phyloP scores from a whole-genome alignment of 2,329 filamentous ascomycete species.

The Pseudogymnoascus sp. region DNA sequence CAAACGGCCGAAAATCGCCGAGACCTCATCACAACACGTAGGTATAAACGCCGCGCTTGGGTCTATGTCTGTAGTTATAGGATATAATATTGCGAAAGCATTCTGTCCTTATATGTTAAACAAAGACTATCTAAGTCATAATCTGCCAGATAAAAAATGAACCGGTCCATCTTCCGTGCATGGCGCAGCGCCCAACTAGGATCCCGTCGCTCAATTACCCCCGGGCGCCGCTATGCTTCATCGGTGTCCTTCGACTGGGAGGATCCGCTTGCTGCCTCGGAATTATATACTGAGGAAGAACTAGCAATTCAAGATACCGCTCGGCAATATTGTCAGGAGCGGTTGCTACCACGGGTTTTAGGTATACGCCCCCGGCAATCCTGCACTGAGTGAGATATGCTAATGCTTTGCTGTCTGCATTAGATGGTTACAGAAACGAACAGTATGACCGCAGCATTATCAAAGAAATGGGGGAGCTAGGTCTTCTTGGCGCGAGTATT shows the following conservation, averaged over 20 bases:
- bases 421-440: slow-evolving; percentile 82
- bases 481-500: slow-evolving; percentile 79
- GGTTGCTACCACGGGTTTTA: slow-evolving; percentile 74
- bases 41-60: neutral
- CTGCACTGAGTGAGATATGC: neutral
- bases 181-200: neutral
- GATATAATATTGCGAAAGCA: neutral
- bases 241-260: slow-evolving; percentile 70
- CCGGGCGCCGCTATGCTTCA: slow-evolving; percentile 18
- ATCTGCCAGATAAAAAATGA: neutral
- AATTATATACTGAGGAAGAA: slow-evolving; percentile 82
- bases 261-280: slow-evolving; percentile 73
- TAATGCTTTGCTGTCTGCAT: neutral
- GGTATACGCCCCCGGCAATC: slow-evolving; percentile 46
- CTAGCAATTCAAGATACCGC: slow-evolving; percentile 83
- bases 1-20: neutral
- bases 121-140: neutral
- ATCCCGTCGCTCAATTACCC: neutral
- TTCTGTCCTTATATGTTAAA: neutral
- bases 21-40: neutral
- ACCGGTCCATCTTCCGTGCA: neutral
- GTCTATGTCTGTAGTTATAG: neutral
- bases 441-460: slow-evolving; percentile 79
- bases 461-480: slow-evolving; percentile 85
- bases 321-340: slow-evolving; percentile 88